These are phyloP conservation scores for Coemansia sp. DNA, from an alignment of 192 early-diverging fungal species.

Conservation along the genomic window DNA sequence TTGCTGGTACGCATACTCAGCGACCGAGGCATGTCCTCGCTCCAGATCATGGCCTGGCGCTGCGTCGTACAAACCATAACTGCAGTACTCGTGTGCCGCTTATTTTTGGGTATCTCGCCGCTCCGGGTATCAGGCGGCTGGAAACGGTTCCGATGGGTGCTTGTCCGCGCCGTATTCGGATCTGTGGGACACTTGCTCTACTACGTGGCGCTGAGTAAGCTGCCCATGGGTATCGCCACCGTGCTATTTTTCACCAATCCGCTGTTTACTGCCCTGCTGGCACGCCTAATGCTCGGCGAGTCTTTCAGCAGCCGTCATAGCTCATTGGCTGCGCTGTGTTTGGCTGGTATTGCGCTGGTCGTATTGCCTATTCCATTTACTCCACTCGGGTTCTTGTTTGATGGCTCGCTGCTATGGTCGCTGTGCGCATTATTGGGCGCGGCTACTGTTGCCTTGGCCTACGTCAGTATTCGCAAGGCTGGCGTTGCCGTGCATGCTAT, in stretches of 20 bases:
- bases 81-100: neutral
- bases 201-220: slow-evolving; percentile 12
- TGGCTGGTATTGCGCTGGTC: slow-evolving; percentile 24
- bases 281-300: slow-evolving; percentile 20
- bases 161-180: slow-evolving; percentile 31
- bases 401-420: slow-evolving; percentile 7
- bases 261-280: slow-evolving; percentile 29
- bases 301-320: neutral
- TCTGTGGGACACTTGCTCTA: slow-evolving; percentile 27
- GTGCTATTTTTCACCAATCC: slow-evolving; percentile 42
- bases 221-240: slow-evolving; percentile 33
- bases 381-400: neutral
- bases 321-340: neutral
- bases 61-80: slow-evolving; percentile 16
- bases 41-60: slow-evolving; percentile 41
- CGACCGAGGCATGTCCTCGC: slow-evolving; percentile 14
- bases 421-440: slow-evolving; percentile 28
- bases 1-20: slow-evolving; percentile 22
- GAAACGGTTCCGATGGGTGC: slow-evolving; percentile 27
- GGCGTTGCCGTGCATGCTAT: slow-evolving; percentile 23
- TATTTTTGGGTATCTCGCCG: slow-evolving; percentile 8
- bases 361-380: slow-evolving; percentile 9
- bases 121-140: slow-evolving; percentile 10
- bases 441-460: slow-evolving; percentile 15
- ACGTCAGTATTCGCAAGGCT: slow-evolving; percentile 33